Evolutionary conservation across 1,284 basidiomycete species (phyloP), one percentile per base, ranked within the genome.

Genomic region (Irpex lacteus): DNA sequence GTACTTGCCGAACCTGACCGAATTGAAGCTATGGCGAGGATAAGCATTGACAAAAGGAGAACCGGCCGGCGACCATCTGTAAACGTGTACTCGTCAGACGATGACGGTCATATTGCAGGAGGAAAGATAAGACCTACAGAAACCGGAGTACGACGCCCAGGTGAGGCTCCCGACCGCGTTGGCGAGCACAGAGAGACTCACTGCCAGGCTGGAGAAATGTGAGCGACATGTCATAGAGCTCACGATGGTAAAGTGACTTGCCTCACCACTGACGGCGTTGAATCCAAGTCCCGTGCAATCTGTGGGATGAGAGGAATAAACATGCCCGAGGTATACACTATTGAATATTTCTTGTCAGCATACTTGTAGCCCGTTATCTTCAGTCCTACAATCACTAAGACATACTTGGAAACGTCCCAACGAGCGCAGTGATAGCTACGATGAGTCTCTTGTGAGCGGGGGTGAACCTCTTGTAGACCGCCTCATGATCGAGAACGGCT

Each of bases 291-390:
- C 19, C 74, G 71, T 0, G 86, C 81, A 67, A 92, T 85, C 62
- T 86, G 79, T 0, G 87, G 86, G 53, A 91, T 89, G 0, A 84
- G 81, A 0, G 89, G 90, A 2, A 89, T 78, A 73, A 91, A 90
- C 4, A 85, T 82, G 5, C 86, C 84, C 2, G 85, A 81, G 1
- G 88, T 83, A 71, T 91, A 86, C 38, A 88, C 88, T 91, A 52
- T 36, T 21, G 36, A 26, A 63, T 21, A 37, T 34, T 6, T 38
- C 40, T 52, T 6, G 9, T 15, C 18, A 40, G 34, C 15, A 13
- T 18, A 62, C 15, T 15, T 15, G 15, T 40, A 15, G 38, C 15
- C 15, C 15, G 7, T 40, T 49, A 53, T 26, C 32, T 60, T 36
- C 37, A 49, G 49, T 47, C 21, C 7, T 13, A 21, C 3, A 1